phyloP scores from a whole-genome alignment of 1,284 basidiomycete species.

The Ganoderma lucidum region DNA sequence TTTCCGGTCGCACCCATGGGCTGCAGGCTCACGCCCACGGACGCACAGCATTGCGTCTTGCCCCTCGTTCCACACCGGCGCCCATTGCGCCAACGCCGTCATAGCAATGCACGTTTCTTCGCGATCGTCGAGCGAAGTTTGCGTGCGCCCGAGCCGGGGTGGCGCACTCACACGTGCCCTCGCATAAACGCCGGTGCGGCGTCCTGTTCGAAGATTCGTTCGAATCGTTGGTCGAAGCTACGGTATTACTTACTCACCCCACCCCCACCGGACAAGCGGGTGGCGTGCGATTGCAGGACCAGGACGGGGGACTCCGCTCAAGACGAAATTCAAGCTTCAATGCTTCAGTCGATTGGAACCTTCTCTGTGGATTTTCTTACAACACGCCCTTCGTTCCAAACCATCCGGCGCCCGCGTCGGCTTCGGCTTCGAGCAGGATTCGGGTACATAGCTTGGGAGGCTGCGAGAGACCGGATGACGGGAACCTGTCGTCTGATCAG shows the following conservation, averaged over 20 bases:
- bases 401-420: not conserved
- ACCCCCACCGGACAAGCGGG: not conserved
- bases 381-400: not conserved
- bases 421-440: constrained; percentile 6
- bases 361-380: not conserved
- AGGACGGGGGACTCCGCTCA: not conserved
- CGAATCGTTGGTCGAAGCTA: not conserved
- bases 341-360: not conserved
- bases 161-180: not conserved
- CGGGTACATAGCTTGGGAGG: not conserved
- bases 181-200: not conserved
- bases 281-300: constrained; percentile 2
- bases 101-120: constrained; percentile 6
- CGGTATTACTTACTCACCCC: not conserved
- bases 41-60: constrained; percentile 8
- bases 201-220: not conserved
- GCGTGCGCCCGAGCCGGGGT: not conserved
- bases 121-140: constrained; percentile 5
- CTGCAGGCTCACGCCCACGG: too few species aligned
- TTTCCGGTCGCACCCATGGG: too few species aligned
- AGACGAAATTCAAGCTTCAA: not conserved
- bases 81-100: constrained; percentile 6
- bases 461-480: constrained; percentile 1
- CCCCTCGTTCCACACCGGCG: not conserved
- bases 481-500: constrained; percentile 7